A percentile compares a stretch with the other conserved stretches of the same genome.
Evolutionary conservation across 2,329 filamentous ascomycete species (phyloP).

Genomic region (Aureobasidium sp.): DNA sequence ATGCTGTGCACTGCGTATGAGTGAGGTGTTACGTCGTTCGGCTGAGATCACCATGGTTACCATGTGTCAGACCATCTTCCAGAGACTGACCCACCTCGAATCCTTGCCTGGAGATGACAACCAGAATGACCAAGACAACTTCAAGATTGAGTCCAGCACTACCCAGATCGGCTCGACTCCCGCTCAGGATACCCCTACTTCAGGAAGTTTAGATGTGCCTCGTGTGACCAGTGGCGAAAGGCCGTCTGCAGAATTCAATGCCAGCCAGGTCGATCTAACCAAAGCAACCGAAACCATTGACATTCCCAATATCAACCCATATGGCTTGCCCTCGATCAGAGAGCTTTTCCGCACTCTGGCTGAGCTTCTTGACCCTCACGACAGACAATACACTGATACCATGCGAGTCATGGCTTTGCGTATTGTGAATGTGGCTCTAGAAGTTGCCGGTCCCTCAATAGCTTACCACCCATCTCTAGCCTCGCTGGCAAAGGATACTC

Average conservation of each 20-base stretch:
- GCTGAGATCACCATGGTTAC: conserved; percentile 96
- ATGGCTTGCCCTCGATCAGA: conserved; percentile 86
- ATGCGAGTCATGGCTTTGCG: conserved; percentile 96
- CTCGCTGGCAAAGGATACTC: conserved; percentile 78
- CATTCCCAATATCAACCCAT: conserved; percentile 63
- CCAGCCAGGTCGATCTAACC: conserved; percentile 36
- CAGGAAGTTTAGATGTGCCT: conserved; percentile 14
- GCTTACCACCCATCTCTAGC: conserved; percentile 85
- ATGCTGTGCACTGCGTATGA: conserved; percentile 88
- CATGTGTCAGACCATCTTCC: conserved; percentile 99
- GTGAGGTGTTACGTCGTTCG: conserved; percentile 79
- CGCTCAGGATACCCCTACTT: conserved; percentile 9
- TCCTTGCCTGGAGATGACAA: conserved; percentile 49
- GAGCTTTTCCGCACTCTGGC: conserved; percentile 92
- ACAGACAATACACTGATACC: conserved; percentile 83
- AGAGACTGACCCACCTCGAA: conserved; percentile 78
- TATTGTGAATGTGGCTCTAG: conserved; percentile 93
- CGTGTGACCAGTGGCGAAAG: neutral
- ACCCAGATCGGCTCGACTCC: conserved; percentile 6
- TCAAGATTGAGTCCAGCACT: conserved; percentile 68
- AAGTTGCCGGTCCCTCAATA: conserved; percentile 92
- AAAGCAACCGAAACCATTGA: conserved; percentile 34
- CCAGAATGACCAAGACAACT: conserved; percentile 57
- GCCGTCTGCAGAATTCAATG: conserved; percentile 18
- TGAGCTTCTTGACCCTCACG: conserved; percentile 86